Evolutionary conservation across 2,329 filamentous ascomycete species (phyloP).

Genomic region (Xylaria sp.): DNA sequence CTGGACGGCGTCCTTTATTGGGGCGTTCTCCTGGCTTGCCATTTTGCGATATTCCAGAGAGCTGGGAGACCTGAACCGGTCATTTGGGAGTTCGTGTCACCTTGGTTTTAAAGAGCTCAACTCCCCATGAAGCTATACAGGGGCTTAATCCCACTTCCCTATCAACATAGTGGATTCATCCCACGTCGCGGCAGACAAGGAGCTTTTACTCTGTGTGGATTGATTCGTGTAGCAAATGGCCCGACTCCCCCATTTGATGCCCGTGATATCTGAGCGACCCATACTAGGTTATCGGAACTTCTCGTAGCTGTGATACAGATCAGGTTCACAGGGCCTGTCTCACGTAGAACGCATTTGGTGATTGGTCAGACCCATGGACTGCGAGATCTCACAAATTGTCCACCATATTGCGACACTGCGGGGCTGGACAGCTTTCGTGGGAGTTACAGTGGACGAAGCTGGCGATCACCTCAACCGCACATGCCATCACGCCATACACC

Average conservation of each 20-base stretch:
- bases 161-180: constrained; percentile 6
- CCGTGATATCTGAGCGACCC: not conserved
- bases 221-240: not conserved
- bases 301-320: not conserved
- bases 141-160: constrained; percentile 8
- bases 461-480: constrained; percentile 21
- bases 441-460: constrained; percentile 10
- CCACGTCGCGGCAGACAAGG: constrained; percentile 1
- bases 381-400: constrained; percentile 3
- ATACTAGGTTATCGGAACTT: not conserved
- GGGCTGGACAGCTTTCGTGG: not conserved
- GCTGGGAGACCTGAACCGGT: not conserved
- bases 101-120: constrained; percentile 8
- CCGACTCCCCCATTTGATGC: not conserved
- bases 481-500: constrained; percentile 23
- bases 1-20: constrained; percentile 1
- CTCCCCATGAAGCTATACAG: constrained; percentile 6
- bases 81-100: not conserved
- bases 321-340: not conserved
- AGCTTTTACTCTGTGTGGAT: not conserved
- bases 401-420: constrained; percentile 7
- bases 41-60: constrained; percentile 6
- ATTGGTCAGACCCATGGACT: not conserved
- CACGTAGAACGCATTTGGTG: not conserved
- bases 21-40: constrained; percentile 17